A percentile compares a stretch with the other conserved stretches of the same genome.
Evolutionary conservation across 768 basidiomycete genomes (phyloP).

Genomic region (Calvatia gigantea): DNA sequence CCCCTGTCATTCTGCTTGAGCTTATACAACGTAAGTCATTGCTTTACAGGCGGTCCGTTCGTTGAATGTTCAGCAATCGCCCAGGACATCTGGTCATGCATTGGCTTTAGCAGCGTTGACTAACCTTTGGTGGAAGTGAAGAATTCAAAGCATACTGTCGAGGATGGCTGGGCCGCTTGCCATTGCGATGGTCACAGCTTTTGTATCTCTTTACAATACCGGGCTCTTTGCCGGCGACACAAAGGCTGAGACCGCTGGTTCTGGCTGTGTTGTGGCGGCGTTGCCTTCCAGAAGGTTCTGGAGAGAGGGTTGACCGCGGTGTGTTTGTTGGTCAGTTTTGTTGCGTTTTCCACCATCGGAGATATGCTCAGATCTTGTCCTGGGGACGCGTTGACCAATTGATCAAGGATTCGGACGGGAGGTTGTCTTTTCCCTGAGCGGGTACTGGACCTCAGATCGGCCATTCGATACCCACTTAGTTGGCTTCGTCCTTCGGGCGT

Average conservation of each 20-base stretch:
- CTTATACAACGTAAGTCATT: constrained; percentile 41
- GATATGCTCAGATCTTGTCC: constrained; percentile 41
- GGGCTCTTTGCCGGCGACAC: constrained; percentile 66
- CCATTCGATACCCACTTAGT: constrained; percentile 60
- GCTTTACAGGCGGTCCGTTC: neutral
- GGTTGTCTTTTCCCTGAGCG: constrained; percentile 57
- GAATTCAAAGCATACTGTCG: constrained; percentile 58
- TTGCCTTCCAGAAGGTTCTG: constrained; percentile 66
- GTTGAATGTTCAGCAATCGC: neutral
- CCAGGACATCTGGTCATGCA: constrained; percentile 48
- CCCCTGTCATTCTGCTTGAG: constrained; percentile 50
- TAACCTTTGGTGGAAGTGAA: constrained; percentile 63
- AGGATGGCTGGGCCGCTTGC: constrained; percentile 61
- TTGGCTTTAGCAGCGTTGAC: constrained; percentile 65
- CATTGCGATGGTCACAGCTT: constrained; percentile 45
- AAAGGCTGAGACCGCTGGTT: constrained; percentile 55
- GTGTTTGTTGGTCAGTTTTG: constrained; percentile 28
- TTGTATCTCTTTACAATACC: constrained; percentile 59
- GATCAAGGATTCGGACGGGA: constrained; percentile 64
- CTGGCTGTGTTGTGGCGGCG: constrained; percentile 58
- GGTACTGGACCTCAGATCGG: constrained; percentile 56
- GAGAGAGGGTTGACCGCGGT: constrained; percentile 44
- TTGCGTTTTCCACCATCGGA: constrained; percentile 57
- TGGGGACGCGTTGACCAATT: constrained; percentile 52
- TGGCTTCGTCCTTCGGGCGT: constrained; percentile 51